Base-by-base conservation (phyloP, 78 protist genomes). In the Creolimax fragrantissima region DNA sequence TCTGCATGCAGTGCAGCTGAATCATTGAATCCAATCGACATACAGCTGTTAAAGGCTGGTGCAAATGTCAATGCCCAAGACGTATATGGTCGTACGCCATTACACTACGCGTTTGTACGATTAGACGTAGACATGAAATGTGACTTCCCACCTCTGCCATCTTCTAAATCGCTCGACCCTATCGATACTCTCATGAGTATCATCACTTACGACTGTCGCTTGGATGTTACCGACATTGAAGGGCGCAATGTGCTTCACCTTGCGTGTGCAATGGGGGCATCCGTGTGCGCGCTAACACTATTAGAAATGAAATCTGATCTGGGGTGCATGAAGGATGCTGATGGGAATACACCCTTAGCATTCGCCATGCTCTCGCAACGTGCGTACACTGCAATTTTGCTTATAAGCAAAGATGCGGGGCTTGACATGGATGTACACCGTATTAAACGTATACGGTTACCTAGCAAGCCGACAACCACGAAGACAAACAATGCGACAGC, bases 311-410 rank as follows among this genome's bases (percentile, higher is more conserved):
- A 84, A 17, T 32, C 88, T 17, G 24, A 17, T 32, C 74, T 58
- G 39, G 74, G 39, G 39, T 17, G 24, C 24, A 17, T 32, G 74
- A 24, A n/a, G 41, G 88, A 84, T 24, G 11, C 35, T 24, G 88
- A 84, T 41, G 88, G 88, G 35, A 84, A 84, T 24, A 84, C 88
- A 84, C 88, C 88, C 11, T 32, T 84, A 17, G 88, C 88, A 24
- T 58, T 17, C 74, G 74, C 74, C 24, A 58, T 58, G 24, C 0
- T 58, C 39, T 32, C 39, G 11, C 74, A 58, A 24, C 88, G 17
- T 17, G 41, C 88, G 45, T 24, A 84, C 45, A 32, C 88, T 17
- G 88, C 88, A 32, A 41, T 84, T 42, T 24, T 84, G 45, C 88
- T 84, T 11, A 84, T 84, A n/a, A 84, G 88, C 45, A 84, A 84